These are phyloP conservation scores for Talaromyces albobiverticillius DNA, from an alignment of 2,329 filamentous ascomycete species.

Conservation along the genomic window DNA sequence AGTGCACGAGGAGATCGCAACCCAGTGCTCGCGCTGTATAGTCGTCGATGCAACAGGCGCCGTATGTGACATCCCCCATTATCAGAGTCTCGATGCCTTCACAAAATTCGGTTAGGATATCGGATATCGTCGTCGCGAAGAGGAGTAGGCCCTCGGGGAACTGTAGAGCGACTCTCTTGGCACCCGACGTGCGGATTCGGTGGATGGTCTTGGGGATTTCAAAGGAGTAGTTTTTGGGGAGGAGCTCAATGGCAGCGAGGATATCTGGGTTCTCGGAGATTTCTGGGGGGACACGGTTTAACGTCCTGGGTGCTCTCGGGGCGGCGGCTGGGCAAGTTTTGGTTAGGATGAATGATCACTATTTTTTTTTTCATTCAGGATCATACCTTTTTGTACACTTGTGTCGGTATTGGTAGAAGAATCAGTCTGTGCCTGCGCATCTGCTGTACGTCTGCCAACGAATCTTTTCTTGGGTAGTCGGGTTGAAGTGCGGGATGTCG, in stretches of 20 bases:
- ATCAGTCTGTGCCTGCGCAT: constrained; percentile 55
- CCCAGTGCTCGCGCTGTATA: constrained; percentile 92
- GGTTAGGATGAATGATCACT: background rate
- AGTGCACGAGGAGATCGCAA: constrained; percentile 92
- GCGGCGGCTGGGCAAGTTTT: constrained; percentile 61
- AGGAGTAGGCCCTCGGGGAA: constrained; percentile 93
- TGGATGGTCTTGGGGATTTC: constrained; percentile 98
- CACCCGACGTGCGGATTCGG: constrained; percentile 74
- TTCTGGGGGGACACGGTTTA: constrained; percentile 86
- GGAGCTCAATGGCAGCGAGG: constrained; percentile 78
- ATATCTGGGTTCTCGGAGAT: constrained; percentile 83
- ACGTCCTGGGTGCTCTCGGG: constrained; percentile 69
- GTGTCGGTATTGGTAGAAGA: constrained; percentile 60
- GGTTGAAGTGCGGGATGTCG: constrained; percentile 31
- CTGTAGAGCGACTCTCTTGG: constrained; percentile 87
- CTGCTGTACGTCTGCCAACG: constrained; percentile 74
- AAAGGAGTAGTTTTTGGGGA: constrained; percentile 96
- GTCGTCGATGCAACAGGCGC: constrained; percentile 97
- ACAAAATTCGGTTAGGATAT: constrained; percentile 93
- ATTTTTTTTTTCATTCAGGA: background rate
- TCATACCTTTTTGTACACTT: constrained; percentile 36
- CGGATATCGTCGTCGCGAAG: constrained; percentile 95
- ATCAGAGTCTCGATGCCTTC: constrained; percentile 88
- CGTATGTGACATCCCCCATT: constrained; percentile 99
- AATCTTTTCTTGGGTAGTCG: constrained; percentile 88